Evolutionary conservation across 768 basidiomycete genomes (phyloP), one percentile per base, ranked within the genome.

Genomic region (Rhizopogon rudus): DNA sequence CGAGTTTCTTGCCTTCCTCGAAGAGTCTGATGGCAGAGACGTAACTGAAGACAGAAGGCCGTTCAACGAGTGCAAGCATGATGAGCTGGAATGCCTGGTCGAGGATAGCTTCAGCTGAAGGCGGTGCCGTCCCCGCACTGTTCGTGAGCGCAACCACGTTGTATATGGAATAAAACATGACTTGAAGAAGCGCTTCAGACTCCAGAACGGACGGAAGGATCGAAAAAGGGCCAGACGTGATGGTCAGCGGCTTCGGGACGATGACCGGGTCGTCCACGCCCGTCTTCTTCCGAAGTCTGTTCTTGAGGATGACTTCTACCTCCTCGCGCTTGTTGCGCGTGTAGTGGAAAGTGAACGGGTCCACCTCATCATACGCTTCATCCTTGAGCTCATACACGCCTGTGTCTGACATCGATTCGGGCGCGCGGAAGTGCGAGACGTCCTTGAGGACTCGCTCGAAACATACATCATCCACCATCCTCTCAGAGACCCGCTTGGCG

Each of bases 341-440:
- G 68, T 97, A 98, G 66, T 98, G 95, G 65, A 88, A 91, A 75
- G 95, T 97, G 73, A 94, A 97, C 0, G 95, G 94, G 63, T 98
- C 90, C 59, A 98, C 88, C 59, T 97, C 90, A 57, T 86, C 87
- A 68, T 83, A 93, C 17, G 75, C 77, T 61, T 88, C 89, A 44
- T 92, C 84, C 67, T 86, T 88, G 52, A 98, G 81, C 57, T 94
- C 87, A 71, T 98, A 98, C n/a, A 83, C 72, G 0, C 97, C 96
- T 0, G 79, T 79, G 61, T 96, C 94, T 2, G 85, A 75, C 1
- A 82, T 82, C 0, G 81, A 80, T 64, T 91, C 91, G 0, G 96
- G 95, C 1, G 86, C 73, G 45, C 82, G 83, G 79, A 95, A 96
- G 57, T 79, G 81, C 8, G 95, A 87, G 12, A 98, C 88, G 44